A percentile compares a stretch with the other conserved stretches of the same genome.
phyloP scores from a whole-genome alignment of 345 rosid species.

The Stellera chamaejasme region DNA sequence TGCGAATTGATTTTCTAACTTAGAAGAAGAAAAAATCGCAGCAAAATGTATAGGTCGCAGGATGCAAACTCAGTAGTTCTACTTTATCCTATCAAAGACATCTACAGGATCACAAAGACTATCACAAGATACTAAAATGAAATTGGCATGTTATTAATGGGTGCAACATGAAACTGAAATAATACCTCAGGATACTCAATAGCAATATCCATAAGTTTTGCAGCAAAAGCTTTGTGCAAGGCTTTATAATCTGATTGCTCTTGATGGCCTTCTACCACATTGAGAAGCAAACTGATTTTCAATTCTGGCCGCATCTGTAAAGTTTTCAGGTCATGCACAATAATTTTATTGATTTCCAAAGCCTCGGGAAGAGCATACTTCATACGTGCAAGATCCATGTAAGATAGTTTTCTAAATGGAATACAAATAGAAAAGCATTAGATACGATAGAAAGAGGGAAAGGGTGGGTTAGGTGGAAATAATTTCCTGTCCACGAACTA shows the following conservation, averaged over 20 bases:
- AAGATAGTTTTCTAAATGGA: slow-evolving; percentile 27
- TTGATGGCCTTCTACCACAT: slow-evolving; percentile 24
- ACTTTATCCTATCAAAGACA: too few species aligned
- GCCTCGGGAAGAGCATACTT: slow-evolving; percentile 43
- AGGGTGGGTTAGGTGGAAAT: too few species aligned
- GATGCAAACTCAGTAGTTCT: too few species aligned
- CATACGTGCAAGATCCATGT: slow-evolving; percentile 35
- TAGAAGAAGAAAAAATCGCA: too few species aligned
- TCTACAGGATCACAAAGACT: too few species aligned
- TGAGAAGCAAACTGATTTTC: slow-evolving; percentile 26
- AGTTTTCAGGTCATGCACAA: slow-evolving; percentile 36
- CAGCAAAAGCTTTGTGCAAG: slow-evolving; percentile 24
- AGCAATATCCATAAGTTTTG: slow-evolving; percentile 28
- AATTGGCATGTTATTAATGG: too few species aligned
- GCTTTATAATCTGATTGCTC: slow-evolving; percentile 31
- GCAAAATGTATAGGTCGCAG: too few species aligned
- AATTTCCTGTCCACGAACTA: too few species aligned
- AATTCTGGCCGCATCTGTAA: slow-evolving; percentile 37
- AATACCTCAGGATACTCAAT: slow-evolving; percentile 36
- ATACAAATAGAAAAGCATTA: neutral
- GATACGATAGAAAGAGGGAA: neutral
- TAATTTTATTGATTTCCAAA: slow-evolving; percentile 29
- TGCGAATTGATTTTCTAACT: too few species aligned
- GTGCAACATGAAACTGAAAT: neutral
- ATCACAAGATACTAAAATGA: too few species aligned